Conservation (phyloP, 148 eudicot species). For the Diospyros lotus region DNA sequence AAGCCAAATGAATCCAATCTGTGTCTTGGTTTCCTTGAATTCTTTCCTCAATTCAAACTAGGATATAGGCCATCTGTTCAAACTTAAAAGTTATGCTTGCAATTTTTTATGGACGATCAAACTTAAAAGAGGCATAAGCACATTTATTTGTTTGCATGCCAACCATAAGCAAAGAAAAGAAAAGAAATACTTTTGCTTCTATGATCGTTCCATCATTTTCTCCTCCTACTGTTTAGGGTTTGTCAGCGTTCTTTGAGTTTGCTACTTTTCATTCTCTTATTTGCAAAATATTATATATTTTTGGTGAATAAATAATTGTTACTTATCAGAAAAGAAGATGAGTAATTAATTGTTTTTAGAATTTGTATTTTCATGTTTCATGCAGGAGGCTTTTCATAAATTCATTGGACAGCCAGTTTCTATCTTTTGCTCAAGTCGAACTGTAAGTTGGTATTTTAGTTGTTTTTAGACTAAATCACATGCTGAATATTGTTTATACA, state of each 20-base stretch:
- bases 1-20: background rate
- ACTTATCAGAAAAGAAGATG: no score
- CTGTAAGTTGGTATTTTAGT: constrained; percentile 43
- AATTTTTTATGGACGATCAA: no score
- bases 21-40: background rate
- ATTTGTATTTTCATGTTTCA: constrained; percentile 11
- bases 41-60: background rate
- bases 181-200: background rate
- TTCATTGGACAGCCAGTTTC: constrained; percentile 92
- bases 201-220: background rate
- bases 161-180: no score
- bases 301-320: background rate
- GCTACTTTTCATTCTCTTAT: background rate
- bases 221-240: background rate
- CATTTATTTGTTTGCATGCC: no score
- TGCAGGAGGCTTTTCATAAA: constrained; percentile 84
- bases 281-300: background rate
- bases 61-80: no score
- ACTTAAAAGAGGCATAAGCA: no score
- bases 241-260: background rate
- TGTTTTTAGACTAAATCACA: background rate
- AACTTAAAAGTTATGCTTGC: no score
- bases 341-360: background rate
- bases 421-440: constrained; percentile 84
- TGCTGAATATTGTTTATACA: background rate